Percentiles rank a stretch among this genome's conserved stretches.
phyloP scores from a whole-genome alignment of 352 stramenopile species.

The Phytophthora citricola region DNA sequence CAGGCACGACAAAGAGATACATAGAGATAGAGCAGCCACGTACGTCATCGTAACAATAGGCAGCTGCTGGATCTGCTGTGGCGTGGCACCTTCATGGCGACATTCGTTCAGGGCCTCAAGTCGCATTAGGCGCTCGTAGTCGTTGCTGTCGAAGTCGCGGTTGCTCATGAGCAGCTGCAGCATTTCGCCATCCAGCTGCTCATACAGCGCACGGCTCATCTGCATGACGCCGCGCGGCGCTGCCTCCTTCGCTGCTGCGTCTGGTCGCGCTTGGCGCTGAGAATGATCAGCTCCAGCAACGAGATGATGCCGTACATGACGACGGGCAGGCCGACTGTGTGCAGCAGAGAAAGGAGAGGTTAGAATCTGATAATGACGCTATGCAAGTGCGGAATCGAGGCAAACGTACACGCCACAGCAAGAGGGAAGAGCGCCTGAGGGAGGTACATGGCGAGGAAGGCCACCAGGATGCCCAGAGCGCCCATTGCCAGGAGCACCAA shows the following conservation, averaged over 20 bases:
- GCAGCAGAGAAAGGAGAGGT: not conserved
- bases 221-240: conserved; percentile 48
- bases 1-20: conserved; percentile 4
- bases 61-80: conserved; percentile 66
- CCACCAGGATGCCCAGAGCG: conserved; percentile 17
- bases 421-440: conserved; percentile 35
- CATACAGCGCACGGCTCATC: conserved; percentile 70
- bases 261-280: conserved; percentile 34
- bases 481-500: conserved; percentile 17
- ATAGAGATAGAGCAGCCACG: conserved; percentile 31
- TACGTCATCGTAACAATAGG: conserved; percentile 71
- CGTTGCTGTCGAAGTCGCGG: conserved; percentile 73
- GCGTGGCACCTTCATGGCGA: conserved; percentile 55
- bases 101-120: conserved; percentile 67
- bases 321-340: conserved; percentile 53
- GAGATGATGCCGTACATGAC: conserved; percentile 62
- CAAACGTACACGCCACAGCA: conserved; percentile 35
- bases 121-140: conserved; percentile 77
- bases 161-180: conserved; percentile 70
- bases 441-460: conserved; percentile 32
- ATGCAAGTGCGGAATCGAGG: not conserved
- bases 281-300: conserved; percentile 46
- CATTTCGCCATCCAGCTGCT: conserved; percentile 69
- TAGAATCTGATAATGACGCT: not conserved
- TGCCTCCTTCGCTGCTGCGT: conserved; percentile 20